Evolutionary conservation across 2,329 filamentous ascomycete species (phyloP).

Genomic region (Pyrenochaeta sp.): DNA sequence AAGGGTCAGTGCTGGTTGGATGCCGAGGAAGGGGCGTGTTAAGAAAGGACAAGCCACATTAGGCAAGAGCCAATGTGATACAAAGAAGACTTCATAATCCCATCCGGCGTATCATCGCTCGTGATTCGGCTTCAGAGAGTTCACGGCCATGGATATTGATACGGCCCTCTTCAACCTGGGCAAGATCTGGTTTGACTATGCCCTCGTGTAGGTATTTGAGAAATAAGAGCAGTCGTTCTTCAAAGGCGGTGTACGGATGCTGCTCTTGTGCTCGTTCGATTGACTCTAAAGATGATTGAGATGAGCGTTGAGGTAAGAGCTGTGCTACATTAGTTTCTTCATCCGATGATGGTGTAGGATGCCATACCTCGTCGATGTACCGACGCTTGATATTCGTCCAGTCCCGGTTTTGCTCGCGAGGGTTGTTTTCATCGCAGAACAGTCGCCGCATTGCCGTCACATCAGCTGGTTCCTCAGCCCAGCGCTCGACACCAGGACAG

Average conservation of each 20-base stretch:
- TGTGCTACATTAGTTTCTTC: constrained; percentile 10
- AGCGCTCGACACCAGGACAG: constrained; percentile 35
- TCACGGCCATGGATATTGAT: constrained; percentile 44
- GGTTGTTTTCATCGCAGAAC: constrained; percentile 44
- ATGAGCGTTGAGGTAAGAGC: constrained; percentile 28
- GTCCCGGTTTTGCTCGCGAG: constrained; percentile 36
- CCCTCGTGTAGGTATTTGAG: constrained; percentile 54
- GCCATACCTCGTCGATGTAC: constrained; percentile 41
- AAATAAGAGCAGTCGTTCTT: constrained; percentile 51
- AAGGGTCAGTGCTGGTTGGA: background rate
- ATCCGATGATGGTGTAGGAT: background rate
- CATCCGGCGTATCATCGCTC: constrained; percentile 45
- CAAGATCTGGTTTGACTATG: constrained; percentile 58
- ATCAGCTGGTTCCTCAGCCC: constrained; percentile 33
- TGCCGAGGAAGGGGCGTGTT: background rate
- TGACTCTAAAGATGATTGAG: constrained; percentile 29
- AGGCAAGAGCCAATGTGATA: background rate
- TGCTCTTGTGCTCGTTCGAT: constrained; percentile 39
- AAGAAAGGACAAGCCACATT: background rate
- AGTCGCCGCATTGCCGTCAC: constrained; percentile 44
- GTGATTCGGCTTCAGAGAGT: constrained; percentile 39
- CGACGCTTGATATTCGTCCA: constrained; percentile 50
- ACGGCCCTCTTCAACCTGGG: constrained; percentile 61
- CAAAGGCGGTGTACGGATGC: constrained; percentile 50
- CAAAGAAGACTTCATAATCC: constrained; percentile 24